Base-by-base conservation (phyloP, 805 yeast genomes). In the Ogataea methylovora region DNA sequence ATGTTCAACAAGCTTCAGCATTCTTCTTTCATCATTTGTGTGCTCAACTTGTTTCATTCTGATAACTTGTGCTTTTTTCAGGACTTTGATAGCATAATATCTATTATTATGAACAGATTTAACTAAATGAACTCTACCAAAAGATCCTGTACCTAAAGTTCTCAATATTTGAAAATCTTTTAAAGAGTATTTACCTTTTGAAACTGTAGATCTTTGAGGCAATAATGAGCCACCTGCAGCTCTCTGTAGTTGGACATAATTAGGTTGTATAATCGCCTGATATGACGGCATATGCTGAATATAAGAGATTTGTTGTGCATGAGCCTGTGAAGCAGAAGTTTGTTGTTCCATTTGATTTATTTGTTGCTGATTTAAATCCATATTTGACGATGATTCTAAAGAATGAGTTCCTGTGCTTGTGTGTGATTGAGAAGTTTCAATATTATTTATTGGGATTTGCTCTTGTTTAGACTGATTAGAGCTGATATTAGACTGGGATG, bases 21-120 rank as follows among this genome's bases (percentile, higher is more conserved):
- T 74, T 43, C 79, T 57, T 37, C 80, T 56, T 53, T 74, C 80
- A 48, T 74, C 80, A 46, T 74, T 74, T 14, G 80, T 73, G 49
- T 74, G 80, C 49, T 74, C 80, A 16, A 74, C 77, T 49, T 74
- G 80, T 49, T 74, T 74, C 72, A 73, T 71, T 44, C 68, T 71
- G 10, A 74, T 73, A 32, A 74, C 78, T 45, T 74, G 68, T 30
- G 66, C 69, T 49, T 74, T 74, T 43, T 72, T 70, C 47, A 74
- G 60, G 8, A 73, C 75, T 46, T 74, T 74, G 58, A 74, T 73
- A 26, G 80, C 80, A 44, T 74, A 74, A 46, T 66, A 74, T 28
- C 79, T 54, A 14, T 76, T 76, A 42, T 74, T 74, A 44, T 74
- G 80, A 22, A 71, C 70, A 4, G 76, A 69, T 36, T 78, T 52